Conservation (phyloP, 2,329 filamentous ascomycete genomes). For the Colletotrichum acutatum region DNA sequence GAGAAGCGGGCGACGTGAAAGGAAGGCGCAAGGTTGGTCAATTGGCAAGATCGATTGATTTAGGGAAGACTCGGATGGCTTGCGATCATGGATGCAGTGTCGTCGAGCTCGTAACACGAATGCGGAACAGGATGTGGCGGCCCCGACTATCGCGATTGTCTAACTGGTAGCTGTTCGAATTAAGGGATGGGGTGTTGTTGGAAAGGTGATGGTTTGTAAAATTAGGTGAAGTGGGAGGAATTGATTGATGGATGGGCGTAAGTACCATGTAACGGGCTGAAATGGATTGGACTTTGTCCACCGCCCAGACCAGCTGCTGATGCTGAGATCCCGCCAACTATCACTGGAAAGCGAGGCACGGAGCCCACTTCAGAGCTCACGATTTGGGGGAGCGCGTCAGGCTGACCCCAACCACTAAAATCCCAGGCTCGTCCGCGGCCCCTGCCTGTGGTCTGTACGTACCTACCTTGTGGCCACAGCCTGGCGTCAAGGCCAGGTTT, state of each 20-base stretch:
- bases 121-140: constrained; percentile 7
- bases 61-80: constrained; percentile 14
- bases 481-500: not conserved
- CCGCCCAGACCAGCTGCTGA: constrained; percentile 32
- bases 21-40: constrained; percentile 15
- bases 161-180: constrained; percentile 1
- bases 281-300: constrained; percentile 26
- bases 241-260: constrained; percentile 14
- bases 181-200: not conserved
- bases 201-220: not conserved
- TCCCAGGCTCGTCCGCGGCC: not conserved
- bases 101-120: constrained; percentile 16
- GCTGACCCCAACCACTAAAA: constrained; percentile 27
- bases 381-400: constrained; percentile 34
- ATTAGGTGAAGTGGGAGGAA: not conserved
- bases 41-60: constrained; percentile 19
- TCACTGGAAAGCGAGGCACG: constrained; percentile 17
- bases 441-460: constrained; percentile 1
- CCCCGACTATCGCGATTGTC: constrained; percentile 14
- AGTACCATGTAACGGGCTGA: constrained; percentile 10
- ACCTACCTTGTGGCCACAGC: not conserved
- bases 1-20: constrained; percentile 51
- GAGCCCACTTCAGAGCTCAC: constrained; percentile 27
- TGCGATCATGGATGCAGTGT: constrained; percentile 20
- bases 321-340: constrained; percentile 27